Conservation (phyloP, 768 basidiomycete genomes). For the Boletus barrowsii region DNA sequence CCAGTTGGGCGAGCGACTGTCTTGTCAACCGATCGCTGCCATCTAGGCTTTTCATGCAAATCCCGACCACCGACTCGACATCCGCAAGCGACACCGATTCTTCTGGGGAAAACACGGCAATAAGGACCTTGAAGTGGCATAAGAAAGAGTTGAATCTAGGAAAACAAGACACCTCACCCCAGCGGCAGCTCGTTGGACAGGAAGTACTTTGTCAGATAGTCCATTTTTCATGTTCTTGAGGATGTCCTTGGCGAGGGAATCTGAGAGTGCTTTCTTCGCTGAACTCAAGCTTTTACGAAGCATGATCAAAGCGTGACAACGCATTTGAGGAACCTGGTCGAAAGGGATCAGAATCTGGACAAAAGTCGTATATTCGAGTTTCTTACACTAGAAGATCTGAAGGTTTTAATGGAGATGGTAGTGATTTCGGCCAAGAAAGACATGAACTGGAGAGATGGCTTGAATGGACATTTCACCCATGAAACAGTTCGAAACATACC, state of each 20-base stretch:
- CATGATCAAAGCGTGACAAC: conserved; percentile 75
- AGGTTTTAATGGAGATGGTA: conserved; percentile 59
- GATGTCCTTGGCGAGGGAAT: conserved; percentile 74
- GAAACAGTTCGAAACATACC: conserved; percentile 42
- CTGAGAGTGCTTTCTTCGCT: conserved; percentile 82
- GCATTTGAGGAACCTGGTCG: conserved; percentile 69
- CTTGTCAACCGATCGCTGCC: conserved; percentile 78
- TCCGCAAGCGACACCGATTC: conserved; percentile 61
- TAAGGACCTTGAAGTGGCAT: conserved; percentile 43
- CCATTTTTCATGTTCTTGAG: conserved; percentile 76
- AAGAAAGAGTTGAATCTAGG: conserved; percentile 8
- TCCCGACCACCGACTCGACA: conserved; percentile 68
- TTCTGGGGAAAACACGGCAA: conserved; percentile 56
- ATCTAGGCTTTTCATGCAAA: conserved; percentile 77
- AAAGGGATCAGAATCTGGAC: conserved; percentile 5
- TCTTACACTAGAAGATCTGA: conserved; percentile 71
- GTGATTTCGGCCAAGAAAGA: conserved; percentile 89
- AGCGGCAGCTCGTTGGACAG: conserved; percentile 81
- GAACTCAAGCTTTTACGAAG: conserved; percentile 77
- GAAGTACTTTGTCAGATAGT: conserved; percentile 76
- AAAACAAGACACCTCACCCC: conserved; percentile 47
- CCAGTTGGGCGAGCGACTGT: conserved; percentile 72
- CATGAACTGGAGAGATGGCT: conserved; percentile 67
- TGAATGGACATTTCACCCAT: neutral
- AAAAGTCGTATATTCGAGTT: neutral